Base-by-base conservation (phyloP, 768 basidiomycete species). In the Lenzites betulinus region DNA sequence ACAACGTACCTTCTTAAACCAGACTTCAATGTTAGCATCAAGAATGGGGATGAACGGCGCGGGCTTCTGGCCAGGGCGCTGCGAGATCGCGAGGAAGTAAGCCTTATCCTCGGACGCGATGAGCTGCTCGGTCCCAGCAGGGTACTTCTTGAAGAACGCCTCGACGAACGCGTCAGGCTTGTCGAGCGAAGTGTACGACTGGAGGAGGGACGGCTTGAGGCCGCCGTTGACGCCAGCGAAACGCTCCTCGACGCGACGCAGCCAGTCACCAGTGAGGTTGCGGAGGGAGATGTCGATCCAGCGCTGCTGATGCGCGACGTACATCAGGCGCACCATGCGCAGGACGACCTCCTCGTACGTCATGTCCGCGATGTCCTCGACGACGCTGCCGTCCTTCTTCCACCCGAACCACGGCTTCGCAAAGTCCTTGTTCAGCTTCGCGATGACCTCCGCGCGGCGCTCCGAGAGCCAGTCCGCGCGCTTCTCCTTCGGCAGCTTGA, bases 41-140 rank as follows among this genome's bases (percentile, higher is more conserved):
- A 98, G 84, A 30, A 99, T 88, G 4, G 96, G 95, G 67, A 99
- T 97, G 80, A 98, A 99, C 0, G 97, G 97, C 7, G 89, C 96
- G 1, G 97, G 97, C 76, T 98, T 99, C 81, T 99, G 97, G 3
- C 94, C 95, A 13, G 93, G 92, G 49, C 97, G 85, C 75, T 99
- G 96, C 23, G 93, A 81, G 69, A 99, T 98, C 35, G 93, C 90
- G 39, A 98, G 84, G 86, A 99, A 98, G 78, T 88, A 99, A 0
- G 93, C 93, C 51, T 89, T 87, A 74, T 98, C 97, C 73, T 98
- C 95, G 7, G 92, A 85, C 12, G 94, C 90, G 55, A 99, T 83
- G 49, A 98, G 85, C 69, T 98, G 95, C 64, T 85, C 81, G 36
- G 83, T 84, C 4, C 94, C 95, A 23, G 87, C 78, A 15, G 92